phyloP scores from a whole-genome alignment of 2,329 filamentous ascomycete species.

The Ophiocordyceps camponoti-saundersi region DNA sequence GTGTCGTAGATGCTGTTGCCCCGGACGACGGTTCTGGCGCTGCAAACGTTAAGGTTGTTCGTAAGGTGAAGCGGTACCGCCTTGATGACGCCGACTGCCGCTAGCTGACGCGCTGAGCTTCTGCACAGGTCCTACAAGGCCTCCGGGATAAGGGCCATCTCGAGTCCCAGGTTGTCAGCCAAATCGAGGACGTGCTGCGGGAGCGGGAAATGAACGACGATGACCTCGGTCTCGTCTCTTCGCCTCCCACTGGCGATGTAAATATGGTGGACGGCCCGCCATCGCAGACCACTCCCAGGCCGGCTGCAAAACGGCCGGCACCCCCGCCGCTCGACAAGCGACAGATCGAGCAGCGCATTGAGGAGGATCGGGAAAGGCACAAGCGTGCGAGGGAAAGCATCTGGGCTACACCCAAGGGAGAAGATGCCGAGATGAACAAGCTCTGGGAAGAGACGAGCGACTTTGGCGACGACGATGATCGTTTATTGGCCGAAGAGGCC shows the following conservation, averaged over 20 bases:
- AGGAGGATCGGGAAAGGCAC: conserved; percentile 89
- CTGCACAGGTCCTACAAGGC: conserved; percentile 49
- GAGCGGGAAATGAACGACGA: conserved; percentile 53
- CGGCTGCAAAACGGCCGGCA: conserved; percentile 13
- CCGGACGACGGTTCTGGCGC: conserved; percentile 75
- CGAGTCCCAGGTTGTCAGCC: conserved; percentile 52
- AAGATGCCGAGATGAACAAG: conserved; percentile 56
- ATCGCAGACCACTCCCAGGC: conserved; percentile 21
- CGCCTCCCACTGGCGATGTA: conserved; percentile 26
- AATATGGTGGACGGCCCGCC: conserved; percentile 23
- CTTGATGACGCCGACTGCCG: background rate
- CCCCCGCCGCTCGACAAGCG: conserved; percentile 51
- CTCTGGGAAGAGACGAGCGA: conserved; percentile 81
- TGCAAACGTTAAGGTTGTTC: conserved; percentile 84
- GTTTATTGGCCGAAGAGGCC: conserved; percentile 58
- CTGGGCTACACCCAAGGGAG: conserved; percentile 59
- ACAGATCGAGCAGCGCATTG: conserved; percentile 88
- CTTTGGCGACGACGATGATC: conserved; percentile 71
- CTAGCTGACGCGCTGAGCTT: background rate
- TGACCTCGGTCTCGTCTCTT: conserved; percentile 35
- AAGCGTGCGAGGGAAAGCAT: conserved; percentile 84
- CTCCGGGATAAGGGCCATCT: conserved; percentile 58
- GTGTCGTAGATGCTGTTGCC: conserved; percentile 82
- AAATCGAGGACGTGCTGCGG: conserved; percentile 72
- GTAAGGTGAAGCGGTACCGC: conserved; percentile 41